Evolutionary conservation across 1,284 basidiomycete genomes (phyloP).

Genomic region (Trametes versicolor): DNA sequence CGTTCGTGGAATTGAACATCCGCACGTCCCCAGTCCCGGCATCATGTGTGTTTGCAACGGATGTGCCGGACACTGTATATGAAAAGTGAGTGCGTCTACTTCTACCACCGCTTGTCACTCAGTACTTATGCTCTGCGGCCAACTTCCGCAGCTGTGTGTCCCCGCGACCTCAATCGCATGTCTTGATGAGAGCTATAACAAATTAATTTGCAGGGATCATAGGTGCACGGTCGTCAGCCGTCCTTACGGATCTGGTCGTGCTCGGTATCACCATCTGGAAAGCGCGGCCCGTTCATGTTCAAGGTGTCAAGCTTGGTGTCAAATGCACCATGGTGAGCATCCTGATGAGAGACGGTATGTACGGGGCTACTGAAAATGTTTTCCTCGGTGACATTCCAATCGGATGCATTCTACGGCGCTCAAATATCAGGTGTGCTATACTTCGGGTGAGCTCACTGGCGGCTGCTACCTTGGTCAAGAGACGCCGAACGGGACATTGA

Average conservation of each 20-base stretch:
- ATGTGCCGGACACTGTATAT: neutral
- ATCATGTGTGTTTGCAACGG: neutral
- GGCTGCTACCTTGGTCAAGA: neutral
- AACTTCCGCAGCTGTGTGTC: neutral
- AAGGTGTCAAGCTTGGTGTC: neutral
- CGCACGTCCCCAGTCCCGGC: neutral
- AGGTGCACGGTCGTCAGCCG: constrained; percentile 12
- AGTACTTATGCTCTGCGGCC: neutral
- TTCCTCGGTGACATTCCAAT: neutral
- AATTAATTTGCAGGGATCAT: constrained; percentile 12
- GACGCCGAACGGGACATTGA: neutral
- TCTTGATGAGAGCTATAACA: neutral
- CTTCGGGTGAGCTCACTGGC: neutral
- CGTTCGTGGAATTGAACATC: neutral
- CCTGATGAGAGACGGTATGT: neutral
- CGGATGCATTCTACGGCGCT: neutral
- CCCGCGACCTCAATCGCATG: too few relatives aligned
- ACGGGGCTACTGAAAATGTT: neutral
- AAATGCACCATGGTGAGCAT: neutral
- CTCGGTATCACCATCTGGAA: constrained; percentile 17
- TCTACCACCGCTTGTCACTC: too few relatives aligned
- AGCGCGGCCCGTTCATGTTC: neutral
- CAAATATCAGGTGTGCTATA: neutral
- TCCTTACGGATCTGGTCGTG: constrained; percentile 17
- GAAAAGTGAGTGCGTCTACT: neutral